Base-by-base conservation (phyloP, 2,329 filamentous ascomycete genomes). In the Canariomyces notabilis region DNA sequence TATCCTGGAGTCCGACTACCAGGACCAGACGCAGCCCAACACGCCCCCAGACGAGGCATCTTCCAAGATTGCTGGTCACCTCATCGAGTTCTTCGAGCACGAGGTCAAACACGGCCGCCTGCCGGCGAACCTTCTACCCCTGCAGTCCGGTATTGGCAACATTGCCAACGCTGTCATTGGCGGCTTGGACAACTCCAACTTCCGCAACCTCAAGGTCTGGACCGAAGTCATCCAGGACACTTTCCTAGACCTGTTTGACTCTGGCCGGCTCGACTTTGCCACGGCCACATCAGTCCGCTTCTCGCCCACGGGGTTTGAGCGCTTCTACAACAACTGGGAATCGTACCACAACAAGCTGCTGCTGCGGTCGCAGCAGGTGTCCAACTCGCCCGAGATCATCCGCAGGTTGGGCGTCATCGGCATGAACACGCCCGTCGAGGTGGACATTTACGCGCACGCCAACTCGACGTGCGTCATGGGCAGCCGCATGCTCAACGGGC, bases 371-470 rank as follows among this genome's bases (percentile, higher is more conserved):
- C 89, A 95, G 71, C 80, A 87, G 63, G 86, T 95, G 8, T 90
- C 85, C 61, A 95, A 95, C 76, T 85, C 83, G 2, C 89, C 89
- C 49, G 89, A 95, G 69, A 89, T 95, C 69, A 95, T 95, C 71
- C 81, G 87, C 45, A 80, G 89, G 20, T 74, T 95, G 1, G 89
- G 89, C 51, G 83, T 89, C 56, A 95, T 95, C 58, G 89, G 87
- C 64, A 95, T 95, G 89, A 95, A 95, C 76, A 95, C 89, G 0
- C 89, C 89, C 18, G 87, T 95, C 37, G 89, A 95, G 69, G 89
- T 95, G 14, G 89, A 95, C 69, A 94, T 95, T 61, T 95, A 95
- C 70, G 89, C 89, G 2, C 89, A 95, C 70, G 89, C 89, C 59
- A 95, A 95, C 79, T 84, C 78, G 51, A 95, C 89, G 44, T 90